Base-by-base conservation (phyloP, 192 early-diverging fungal genomes). In the Mortierella alpina region DNA sequence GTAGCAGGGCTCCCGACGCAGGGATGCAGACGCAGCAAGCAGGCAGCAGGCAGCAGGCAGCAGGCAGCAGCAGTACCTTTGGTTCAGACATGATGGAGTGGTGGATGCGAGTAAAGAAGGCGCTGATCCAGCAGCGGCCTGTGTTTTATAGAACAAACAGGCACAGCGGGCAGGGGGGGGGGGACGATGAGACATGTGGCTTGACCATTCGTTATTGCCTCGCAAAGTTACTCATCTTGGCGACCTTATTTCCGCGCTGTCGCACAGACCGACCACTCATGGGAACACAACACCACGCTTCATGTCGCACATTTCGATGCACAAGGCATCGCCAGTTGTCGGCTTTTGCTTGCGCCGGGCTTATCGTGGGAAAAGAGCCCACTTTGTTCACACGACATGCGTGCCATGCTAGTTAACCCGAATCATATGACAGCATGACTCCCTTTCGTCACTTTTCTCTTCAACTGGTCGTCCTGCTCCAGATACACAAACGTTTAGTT, bases 71-170 rank as follows among this genome's bases (percentile, higher is more conserved):
- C 9, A 6, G 67, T 78, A 78, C 75, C 75, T 78, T 78, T 69
- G 75, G 75, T 65, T 78, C 75, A 31, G 75, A 68, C 75, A 78
- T 78, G 67, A 53, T 59, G 73, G 31, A 9, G n/a, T 18, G 66
- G 17, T 22, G 15, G 49, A 42, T 60, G 31, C 31, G 31, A 31
- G 31, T 31, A 31, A 31, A 2, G 31, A 31, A 3, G 31, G 31
- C 31, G 31, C 31, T 31, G 31, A 31, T 31, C 31, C 31, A 31
- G 3, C 1, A 31, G 31, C 31, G 3, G 31, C n/a, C 42, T 44
- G 53, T 53, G 70, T 63, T 72, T 59, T 20, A 42, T 51, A 52
- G 66, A 57, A 57, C n/a, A 45, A 67, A 6, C 13, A 57, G 57
- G 44, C 9, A 67, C n/a, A 20, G 57, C 12, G 31, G 42, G 50